phyloP scores from a whole-genome alignment of 2,329 filamentous ascomycete genomes.

The Gyromitra esculenta region DNA sequence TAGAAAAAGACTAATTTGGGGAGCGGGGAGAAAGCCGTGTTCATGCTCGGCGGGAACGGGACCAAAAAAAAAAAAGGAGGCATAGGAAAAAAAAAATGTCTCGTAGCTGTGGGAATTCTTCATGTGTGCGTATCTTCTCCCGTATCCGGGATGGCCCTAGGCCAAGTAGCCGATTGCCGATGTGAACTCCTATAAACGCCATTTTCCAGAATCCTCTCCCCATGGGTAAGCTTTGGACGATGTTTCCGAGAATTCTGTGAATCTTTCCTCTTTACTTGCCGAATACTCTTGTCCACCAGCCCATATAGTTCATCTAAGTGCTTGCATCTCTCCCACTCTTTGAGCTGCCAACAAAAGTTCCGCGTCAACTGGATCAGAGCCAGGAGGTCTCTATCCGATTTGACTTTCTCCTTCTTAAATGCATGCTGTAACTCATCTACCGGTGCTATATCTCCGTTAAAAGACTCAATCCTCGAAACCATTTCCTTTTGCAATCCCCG shows the following conservation, averaged over 20 bases:
- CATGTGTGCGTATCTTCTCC: slow-evolving; percentile 1
- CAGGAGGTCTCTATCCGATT: slow-evolving; percentile 55
- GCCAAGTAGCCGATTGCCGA: slow-evolving; percentile 47
- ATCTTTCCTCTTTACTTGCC: slow-evolving; percentile 43
- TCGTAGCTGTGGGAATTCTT: neutral
- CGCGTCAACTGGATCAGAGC: slow-evolving; percentile 56
- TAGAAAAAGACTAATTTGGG: too few relatives aligned
- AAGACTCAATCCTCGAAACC: slow-evolving; percentile 56
- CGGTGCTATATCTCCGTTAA: slow-evolving; percentile 57
- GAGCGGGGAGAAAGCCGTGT: neutral
- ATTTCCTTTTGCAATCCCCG: slow-evolving; percentile 54
- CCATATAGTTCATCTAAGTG: slow-evolving; percentile 55
- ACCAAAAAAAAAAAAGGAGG: slow-evolving; percentile 2
- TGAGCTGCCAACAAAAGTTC: slow-evolving; percentile 57
- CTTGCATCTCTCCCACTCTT: slow-evolving; percentile 56
- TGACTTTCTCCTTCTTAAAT: slow-evolving; percentile 55
- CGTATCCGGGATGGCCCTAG: slow-evolving; percentile 16
- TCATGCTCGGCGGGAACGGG: neutral
- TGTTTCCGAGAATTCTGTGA: slow-evolving; percentile 30
- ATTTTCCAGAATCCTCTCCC: slow-evolving; percentile 3
- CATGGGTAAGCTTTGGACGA: slow-evolving; percentile 9
- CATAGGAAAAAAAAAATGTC: neutral
- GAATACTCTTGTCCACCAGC: slow-evolving; percentile 53
- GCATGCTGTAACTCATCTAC: slow-evolving; percentile 57
- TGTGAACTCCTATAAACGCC: slow-evolving; percentile 18